Percentiles rank a stretch among this genome's conserved stretches.
Evolutionary conservation across 768 basidiomycete species (phyloP).

Genomic region (Hericium erinaceus): DNA sequence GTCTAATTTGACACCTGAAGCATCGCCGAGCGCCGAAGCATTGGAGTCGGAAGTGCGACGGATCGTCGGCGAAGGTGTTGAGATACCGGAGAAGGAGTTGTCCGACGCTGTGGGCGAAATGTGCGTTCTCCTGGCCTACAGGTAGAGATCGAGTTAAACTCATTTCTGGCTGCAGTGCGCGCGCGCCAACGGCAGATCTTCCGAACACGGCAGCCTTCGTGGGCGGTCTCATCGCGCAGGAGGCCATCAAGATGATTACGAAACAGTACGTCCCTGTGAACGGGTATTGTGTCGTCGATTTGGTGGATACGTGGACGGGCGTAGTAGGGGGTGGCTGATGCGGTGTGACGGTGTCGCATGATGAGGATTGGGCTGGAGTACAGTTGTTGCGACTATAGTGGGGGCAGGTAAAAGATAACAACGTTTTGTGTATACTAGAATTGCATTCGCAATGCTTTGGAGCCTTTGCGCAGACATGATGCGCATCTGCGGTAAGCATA

Average conservation of each 20-base stretch:
- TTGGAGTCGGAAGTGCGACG: slow-evolving; percentile 42
- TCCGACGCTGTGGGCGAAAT: slow-evolving; percentile 64
- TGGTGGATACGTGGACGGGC: slow-evolving; percentile 74
- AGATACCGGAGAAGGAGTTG: slow-evolving; percentile 45
- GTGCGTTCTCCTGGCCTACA: slow-evolving; percentile 37
- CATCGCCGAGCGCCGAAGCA: slow-evolving; percentile 36
- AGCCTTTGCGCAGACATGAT: too few relatives aligned
- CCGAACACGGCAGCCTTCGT: slow-evolving; percentile 92
- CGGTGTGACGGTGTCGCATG: too few relatives aligned
- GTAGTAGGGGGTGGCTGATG: slow-evolving; percentile 19
- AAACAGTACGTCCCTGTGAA: slow-evolving; percentile 90
- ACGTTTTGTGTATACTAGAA: slow-evolving; percentile 3
- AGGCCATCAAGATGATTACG: slow-evolving; percentile 95
- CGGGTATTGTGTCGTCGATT: slow-evolving; percentile 77
- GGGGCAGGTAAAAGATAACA: too few relatives aligned
- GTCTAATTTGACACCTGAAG: slow-evolving; percentile 7
- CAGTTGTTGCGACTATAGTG: too few relatives aligned
- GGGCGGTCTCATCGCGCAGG: slow-evolving; percentile 91
- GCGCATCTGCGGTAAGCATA: too few relatives aligned
- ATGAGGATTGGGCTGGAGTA: too few relatives aligned
- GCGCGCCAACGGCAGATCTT: slow-evolving; percentile 75
- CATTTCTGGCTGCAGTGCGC: slow-evolving; percentile 41
- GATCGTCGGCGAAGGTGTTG: slow-evolving; percentile 38
- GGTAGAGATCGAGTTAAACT: slow-evolving; percentile 4
- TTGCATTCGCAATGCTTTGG: too few relatives aligned